Evolutionary conservation across 345 rosid species (phyloP).

Genomic region (Sonneratia caseolaris): DNA sequence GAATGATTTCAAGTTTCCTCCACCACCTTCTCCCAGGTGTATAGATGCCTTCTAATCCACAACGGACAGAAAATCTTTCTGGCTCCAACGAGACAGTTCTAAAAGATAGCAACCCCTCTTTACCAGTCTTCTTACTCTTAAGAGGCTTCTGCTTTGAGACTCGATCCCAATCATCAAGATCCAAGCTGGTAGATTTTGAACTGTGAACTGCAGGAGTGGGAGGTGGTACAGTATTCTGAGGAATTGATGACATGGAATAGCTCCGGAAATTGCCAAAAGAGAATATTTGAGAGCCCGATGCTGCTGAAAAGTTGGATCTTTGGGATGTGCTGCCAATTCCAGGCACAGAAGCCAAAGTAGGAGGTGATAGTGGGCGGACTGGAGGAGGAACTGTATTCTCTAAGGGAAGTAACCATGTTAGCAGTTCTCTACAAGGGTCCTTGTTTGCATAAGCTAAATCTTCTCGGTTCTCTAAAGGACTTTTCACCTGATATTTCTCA

Average conservation of each 20-base stretch:
- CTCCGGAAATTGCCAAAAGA: constrained; percentile 87
- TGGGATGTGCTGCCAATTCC: constrained; percentile 43
- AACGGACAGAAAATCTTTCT: constrained; percentile 83
- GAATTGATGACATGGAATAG: constrained; percentile 94
- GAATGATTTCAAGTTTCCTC: constrained; percentile 84
- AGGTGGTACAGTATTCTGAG: constrained; percentile 59
- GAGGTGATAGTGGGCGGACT: constrained; percentile 49
- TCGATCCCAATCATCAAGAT: constrained; percentile 68
- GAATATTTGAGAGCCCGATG: constrained; percentile 81
- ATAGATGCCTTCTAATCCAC: constrained; percentile 91
- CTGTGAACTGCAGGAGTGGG: constrained; percentile 53
- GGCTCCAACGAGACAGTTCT: constrained; percentile 80
- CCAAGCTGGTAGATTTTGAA: constrained; percentile 58
- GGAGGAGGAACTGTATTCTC: constrained; percentile 59
- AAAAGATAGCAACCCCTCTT: constrained; percentile 70
- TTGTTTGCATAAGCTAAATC: constrained; percentile 24
- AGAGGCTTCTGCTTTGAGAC: constrained; percentile 40
- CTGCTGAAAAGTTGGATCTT: constrained; percentile 33
- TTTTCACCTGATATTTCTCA: constrained; percentile 59
- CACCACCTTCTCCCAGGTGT: constrained; percentile 93
- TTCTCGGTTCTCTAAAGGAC: constrained; percentile 25
- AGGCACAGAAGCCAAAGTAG: constrained; percentile 42
- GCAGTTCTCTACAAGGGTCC: constrained; percentile 68
- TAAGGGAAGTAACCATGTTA: constrained; percentile 94
- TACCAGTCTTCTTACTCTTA: constrained; percentile 34